Evolutionary conservation across 1,139 yeast species (phyloP).

Genomic region (Eremothecium coryli): DNA sequence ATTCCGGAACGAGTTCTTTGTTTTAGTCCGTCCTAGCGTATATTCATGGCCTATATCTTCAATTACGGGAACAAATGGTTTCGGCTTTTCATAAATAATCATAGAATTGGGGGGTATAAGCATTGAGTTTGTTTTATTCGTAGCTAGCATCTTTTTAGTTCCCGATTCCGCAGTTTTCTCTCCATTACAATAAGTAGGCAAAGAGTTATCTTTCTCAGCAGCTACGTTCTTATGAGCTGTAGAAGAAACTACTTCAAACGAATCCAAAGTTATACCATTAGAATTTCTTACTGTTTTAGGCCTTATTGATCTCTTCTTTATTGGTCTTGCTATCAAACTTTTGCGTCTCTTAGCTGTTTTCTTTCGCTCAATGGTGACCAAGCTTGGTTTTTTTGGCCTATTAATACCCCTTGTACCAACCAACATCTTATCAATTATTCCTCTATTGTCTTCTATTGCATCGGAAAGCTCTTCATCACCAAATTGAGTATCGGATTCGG

Average conservation of each 20-base stretch:
- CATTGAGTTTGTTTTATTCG: background rate
- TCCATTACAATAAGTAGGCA: too few species aligned
- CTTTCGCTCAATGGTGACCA: too few species aligned
- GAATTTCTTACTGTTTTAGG: too few species aligned
- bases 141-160: background rate
- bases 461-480: too few species aligned
- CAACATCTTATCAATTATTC: background rate
- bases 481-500: too few species aligned
- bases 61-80: constrained; percentile 22
- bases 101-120: constrained; percentile 2
- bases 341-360: too few species aligned
- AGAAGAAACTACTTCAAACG: too few species aligned
- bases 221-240: too few species aligned
- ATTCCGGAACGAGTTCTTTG: constrained; percentile 1
- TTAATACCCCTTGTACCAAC: constrained; percentile 2
- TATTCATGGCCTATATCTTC: constrained; percentile 18
- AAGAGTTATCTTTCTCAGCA: too few species aligned
- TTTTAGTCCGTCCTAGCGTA: constrained; percentile 7
- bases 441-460: background rate
- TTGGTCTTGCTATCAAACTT: too few species aligned
- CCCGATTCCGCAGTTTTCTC: background rate
- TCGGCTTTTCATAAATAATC: constrained; percentile 11
- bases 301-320: too few species aligned
- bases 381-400: background rate
- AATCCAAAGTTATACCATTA: too few species aligned